These are phyloP conservation scores for Basipetospora sp. DNA, from an alignment of 2,329 filamentous ascomycete species.

Conservation along the genomic window DNA sequence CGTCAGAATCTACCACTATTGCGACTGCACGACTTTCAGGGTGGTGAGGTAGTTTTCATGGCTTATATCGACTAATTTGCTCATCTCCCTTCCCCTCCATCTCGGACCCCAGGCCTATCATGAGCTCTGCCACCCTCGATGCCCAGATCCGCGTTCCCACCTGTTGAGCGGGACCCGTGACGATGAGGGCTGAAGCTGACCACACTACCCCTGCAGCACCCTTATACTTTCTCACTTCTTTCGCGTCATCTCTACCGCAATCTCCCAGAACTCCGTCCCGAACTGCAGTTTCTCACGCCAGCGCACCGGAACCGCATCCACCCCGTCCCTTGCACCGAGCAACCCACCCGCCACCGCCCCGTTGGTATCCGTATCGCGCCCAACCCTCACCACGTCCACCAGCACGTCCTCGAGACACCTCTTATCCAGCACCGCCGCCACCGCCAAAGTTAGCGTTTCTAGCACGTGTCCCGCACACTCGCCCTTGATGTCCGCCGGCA, in stretches of 20 bases:
- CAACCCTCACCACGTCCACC: constrained; percentile 30
- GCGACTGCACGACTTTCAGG: no score
- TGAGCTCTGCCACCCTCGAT: no score
- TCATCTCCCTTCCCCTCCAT: no score
- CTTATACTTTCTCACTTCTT: no score
- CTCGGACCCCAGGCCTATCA: no score
- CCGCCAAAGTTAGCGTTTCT: constrained; percentile 24
- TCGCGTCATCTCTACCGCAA: constrained; percentile 7
- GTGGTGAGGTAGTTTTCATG: no score
- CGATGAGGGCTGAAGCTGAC: no score
- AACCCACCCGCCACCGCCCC: constrained; percentile 30
- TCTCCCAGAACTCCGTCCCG: constrained; percentile 19
- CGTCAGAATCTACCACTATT: no score
- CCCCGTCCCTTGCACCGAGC: constrained; percentile 29
- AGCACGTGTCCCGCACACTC: constrained; percentile 23
- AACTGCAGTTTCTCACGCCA: constrained; percentile 28
- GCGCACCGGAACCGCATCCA: constrained; percentile 22
- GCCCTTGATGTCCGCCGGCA: constrained; percentile 15
- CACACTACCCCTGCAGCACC: no score
- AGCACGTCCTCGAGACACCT: constrained; percentile 27
- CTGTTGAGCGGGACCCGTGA: no score
- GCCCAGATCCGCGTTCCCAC: no score
- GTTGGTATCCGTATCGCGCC: constrained; percentile 32
- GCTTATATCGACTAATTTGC: no score
- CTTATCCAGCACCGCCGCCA: constrained; percentile 27